A percentile compares a stretch with the other conserved stretches of the same genome.
Evolutionary conservation across 1,284 basidiomycete genomes (phyloP).

Genomic region (Tilletia indica): DNA sequence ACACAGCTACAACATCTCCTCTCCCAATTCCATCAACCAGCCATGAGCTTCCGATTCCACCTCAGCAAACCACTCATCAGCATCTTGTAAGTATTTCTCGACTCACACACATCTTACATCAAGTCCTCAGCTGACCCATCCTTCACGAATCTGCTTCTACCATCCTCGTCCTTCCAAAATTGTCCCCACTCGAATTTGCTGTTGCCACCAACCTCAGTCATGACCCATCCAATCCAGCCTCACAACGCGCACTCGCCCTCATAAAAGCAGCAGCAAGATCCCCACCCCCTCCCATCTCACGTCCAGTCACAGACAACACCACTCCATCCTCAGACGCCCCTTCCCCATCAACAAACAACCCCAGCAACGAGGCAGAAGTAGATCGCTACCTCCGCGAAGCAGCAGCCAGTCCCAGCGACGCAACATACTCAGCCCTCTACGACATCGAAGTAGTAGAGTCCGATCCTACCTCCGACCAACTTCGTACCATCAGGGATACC

Average conservation of each 20-base stretch:
- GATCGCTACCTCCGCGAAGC: constrained; percentile 6
- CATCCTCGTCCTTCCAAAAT: no score
- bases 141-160: no score
- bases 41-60: constrained; percentile 18
- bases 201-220: not conserved
- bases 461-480: not conserved
- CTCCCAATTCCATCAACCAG: not conserved
- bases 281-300: not conserved
- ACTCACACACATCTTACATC: no score
- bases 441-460: constrained; percentile 8
- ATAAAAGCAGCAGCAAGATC: constrained; percentile 4
- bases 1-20: not conserved
- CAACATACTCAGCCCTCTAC: not conserved
- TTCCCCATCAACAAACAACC: not conserved
- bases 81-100: not conserved
- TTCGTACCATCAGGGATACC: constrained; percentile 6
- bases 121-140: no score
- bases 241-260: not conserved
- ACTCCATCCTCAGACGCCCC: not conserved
- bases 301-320: not conserved
- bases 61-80: constrained; percentile 7
- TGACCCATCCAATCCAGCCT: constrained; percentile 15
- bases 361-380: constrained; percentile 3
- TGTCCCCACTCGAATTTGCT: not conserved
- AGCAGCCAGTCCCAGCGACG: constrained; percentile 2